Evolutionary conservation across 768 basidiomycete species (phyloP), one percentile per base, ranked within the genome.

Genomic region (Amanita fuliginea): DNA sequence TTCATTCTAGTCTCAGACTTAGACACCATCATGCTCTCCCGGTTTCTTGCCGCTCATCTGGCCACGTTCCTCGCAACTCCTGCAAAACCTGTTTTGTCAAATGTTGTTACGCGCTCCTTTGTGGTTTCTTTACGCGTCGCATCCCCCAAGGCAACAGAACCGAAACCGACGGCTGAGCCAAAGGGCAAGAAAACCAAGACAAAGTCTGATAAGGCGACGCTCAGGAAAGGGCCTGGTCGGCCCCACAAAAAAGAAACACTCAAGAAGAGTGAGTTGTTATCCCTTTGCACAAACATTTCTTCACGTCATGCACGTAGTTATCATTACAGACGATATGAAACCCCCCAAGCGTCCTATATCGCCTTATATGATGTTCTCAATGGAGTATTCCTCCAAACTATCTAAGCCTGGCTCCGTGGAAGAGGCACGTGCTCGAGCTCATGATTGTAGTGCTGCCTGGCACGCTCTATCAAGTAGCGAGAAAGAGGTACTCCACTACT

Each of bases 401-500:
- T 44, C 53, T 19, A 45, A n/a, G 6, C 6, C 37, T 5, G 46
- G 9, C 8, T 3, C n/a, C 13, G 39, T 49, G 16, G 19, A 18
- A 13, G 40, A 59, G 13, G 0, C 0, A 8, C n/a, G 13, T 7
- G 32, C 7, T 14, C 34, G 6, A 14, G 3, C 19, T 5, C 52
- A 28, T n/a, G 47, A 46, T 8, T 21, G 13, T 18, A 24, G 26
- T 13, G 41, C n/a, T 32, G 46, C 51, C 3, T 73, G 71, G 72
- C 58, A 42, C 0, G 51, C 42, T 3, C 52, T 70, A n/a, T 52
- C 68, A 4, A 56, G 55, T 9, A 54, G 48, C 3, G 65, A 73
- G 50, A 72, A 64, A 46, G 56, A 70, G 55, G 71, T 69, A 30
- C 19, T 60, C 10, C 3, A 46, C n/a, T 42, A 30, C 22, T 7